Evolutionary conservation across 306 rosid species (phyloP).

Genomic region (Citrullus colocynthis): DNA sequence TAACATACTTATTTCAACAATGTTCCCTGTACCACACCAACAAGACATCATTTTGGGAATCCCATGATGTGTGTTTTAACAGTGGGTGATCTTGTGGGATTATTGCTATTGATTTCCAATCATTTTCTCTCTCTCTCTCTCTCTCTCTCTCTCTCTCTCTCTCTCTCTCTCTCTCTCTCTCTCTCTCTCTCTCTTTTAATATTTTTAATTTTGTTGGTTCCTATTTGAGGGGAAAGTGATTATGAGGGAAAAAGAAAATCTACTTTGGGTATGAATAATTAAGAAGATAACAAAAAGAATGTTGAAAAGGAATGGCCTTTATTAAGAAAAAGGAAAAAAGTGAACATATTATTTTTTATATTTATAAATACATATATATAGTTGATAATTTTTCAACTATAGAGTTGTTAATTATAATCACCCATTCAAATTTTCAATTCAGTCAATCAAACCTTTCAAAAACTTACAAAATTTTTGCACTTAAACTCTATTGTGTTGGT

Average conservation of each 20-base stretch:
- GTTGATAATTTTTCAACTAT: no score
- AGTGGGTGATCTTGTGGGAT: slow-evolving; percentile 33
- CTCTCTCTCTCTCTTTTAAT: no score
- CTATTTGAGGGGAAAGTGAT: not conserved
- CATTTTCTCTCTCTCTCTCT: slow-evolving; percentile 21
- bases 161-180: not conserved
- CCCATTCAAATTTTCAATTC: no score
- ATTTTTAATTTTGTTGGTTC: not conserved
- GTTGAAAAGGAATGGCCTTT: not conserved
- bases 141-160: no score
- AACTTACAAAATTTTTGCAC: no score
- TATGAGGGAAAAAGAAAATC: slow-evolving; percentile 6
- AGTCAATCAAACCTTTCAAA: no score
- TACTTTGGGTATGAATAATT: slow-evolving; percentile 14
- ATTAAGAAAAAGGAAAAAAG: slow-evolving; percentile 12
- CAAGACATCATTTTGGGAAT: slow-evolving; percentile 59
- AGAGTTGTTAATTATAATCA: no score
- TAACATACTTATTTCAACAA: slow-evolving; percentile 24
- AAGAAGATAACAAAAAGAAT: slow-evolving; percentile 17
- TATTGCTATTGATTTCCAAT: slow-evolving; percentile 46
- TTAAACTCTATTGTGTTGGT: no score
- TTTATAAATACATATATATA: no score
- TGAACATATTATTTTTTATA: not conserved
- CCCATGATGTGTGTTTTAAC: slow-evolving; percentile 55
- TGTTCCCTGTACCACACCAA: slow-evolving; percentile 44